Evolutionary conservation across 139 green algal genomes (phyloP).

Genomic region (Penium margaritaceum): DNA sequence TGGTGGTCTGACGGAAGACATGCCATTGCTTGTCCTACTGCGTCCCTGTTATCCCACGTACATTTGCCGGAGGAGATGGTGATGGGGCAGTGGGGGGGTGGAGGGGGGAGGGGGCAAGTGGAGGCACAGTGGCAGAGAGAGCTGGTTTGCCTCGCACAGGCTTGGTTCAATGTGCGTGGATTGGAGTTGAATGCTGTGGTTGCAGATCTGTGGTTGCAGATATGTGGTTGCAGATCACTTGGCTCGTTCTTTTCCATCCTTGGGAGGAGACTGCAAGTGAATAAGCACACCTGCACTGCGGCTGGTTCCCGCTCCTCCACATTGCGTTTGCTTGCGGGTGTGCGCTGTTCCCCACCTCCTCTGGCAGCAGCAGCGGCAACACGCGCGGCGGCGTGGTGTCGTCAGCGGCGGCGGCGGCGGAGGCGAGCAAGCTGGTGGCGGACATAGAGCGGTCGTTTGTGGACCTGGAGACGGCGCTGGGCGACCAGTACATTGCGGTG

Average conservation of each 20-base stretch:
- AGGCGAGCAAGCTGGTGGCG: conserved; percentile 8
- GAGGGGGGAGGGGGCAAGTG: too few species aligned
- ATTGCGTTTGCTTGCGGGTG: not conserved
- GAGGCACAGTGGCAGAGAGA: too few species aligned
- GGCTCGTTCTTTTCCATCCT: not conserved
- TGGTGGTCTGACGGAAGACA: too few species aligned
- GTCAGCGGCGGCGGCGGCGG: not conserved
- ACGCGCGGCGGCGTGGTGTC: not conserved
- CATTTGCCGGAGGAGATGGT: too few species aligned
- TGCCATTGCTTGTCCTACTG: too few species aligned
- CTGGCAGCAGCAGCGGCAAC: not conserved
- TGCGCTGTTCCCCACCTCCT: too few species aligned
- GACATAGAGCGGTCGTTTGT: conserved; percentile 21
- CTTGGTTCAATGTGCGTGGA: too few species aligned
- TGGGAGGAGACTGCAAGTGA: not conserved
- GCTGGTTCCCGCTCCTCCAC: not conserved
- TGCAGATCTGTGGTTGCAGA: too few species aligned
- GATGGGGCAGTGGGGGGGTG: too few species aligned
- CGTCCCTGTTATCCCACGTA: too few species aligned
- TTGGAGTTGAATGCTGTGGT: too few species aligned
- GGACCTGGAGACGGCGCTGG: conserved; percentile 11
- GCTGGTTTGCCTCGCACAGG: too few species aligned
- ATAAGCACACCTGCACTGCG: not conserved
- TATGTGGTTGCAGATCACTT: not conserved
- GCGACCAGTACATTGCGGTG: conserved; percentile 29